Evolutionary conservation across 1,284 basidiomycete genomes (phyloP).

Genomic region (Singerocomus rubriflavus): DNA sequence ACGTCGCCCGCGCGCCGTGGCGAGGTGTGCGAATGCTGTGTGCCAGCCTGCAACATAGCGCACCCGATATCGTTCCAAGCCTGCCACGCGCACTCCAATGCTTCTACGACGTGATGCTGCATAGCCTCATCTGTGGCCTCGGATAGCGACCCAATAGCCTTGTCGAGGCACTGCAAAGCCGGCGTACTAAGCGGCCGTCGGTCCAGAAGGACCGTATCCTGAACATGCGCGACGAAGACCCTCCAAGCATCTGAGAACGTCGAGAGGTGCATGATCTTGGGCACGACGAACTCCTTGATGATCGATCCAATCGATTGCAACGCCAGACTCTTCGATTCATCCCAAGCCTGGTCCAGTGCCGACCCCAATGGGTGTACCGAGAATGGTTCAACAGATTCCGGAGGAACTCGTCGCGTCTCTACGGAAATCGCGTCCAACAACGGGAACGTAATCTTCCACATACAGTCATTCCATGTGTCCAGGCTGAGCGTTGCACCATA

Average conservation of each 20-base stretch:
- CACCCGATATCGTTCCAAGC: conserved; percentile 68
- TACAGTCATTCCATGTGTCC: conserved; percentile 83
- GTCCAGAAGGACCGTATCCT: conserved; percentile 68
- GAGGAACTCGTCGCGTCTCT: conserved; percentile 44
- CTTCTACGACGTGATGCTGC: conserved; percentile 43
- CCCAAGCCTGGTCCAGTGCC: conserved; percentile 56
- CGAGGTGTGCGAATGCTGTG: conserved; percentile 21
- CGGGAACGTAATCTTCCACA: conserved; percentile 89
- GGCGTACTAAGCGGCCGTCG: conserved; percentile 72
- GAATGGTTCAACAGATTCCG: conserved; percentile 24
- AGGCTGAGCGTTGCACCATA: conserved; percentile 82
- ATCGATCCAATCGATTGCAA: conserved; percentile 83
- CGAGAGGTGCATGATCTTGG: conserved; percentile 70
- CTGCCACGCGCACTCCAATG: conserved; percentile 67
- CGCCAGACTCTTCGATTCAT: conserved; percentile 86
- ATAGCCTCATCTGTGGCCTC: conserved; percentile 40
- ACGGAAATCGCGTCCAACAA: conserved; percentile 72
- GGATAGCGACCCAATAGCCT: conserved; percentile 60
- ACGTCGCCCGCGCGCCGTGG: conserved; percentile 20
- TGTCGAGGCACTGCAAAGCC: conserved; percentile 78
- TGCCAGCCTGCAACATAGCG: conserved; percentile 39
- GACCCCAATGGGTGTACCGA: conserved; percentile 12
- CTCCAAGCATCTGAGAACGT: conserved; percentile 73
- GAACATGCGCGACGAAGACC: conserved; percentile 66
- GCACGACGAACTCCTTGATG: conserved; percentile 73